Conservation (phyloP, 176 grass and related monocot species). For the Bonia amplexicaulis region DNA sequence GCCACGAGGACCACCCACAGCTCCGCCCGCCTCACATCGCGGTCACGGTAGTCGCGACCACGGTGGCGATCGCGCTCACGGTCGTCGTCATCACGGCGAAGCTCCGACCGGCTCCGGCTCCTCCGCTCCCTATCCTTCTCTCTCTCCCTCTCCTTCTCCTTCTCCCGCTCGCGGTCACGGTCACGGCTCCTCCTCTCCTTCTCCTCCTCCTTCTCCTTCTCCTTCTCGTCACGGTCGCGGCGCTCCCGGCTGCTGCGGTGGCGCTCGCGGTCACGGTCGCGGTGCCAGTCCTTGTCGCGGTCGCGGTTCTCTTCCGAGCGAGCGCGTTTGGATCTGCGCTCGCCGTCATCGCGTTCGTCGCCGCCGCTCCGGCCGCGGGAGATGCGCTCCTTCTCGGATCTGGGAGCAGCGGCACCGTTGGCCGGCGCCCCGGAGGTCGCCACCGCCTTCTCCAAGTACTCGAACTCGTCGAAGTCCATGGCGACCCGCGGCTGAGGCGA, state of each 20-base stretch:
- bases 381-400: slow-evolving; percentile 49
- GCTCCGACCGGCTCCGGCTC: slow-evolving; percentile 75
- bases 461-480: slow-evolving; percentile 94
- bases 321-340: slow-evolving; percentile 64
- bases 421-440: slow-evolving; percentile 35
- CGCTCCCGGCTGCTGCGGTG: slow-evolving; percentile 54
- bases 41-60: slow-evolving; percentile 63
- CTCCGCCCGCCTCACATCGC: too few relatives aligned
- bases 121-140: slow-evolving; percentile 51
- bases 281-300: slow-evolving; percentile 28
- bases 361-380: slow-evolving; percentile 52
- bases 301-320: slow-evolving; percentile 55
- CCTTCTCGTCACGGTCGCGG: slow-evolving; percentile 47
- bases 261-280: slow-evolving; percentile 30
- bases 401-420: slow-evolving; percentile 38
- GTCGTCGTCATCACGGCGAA: slow-evolving; percentile 49
- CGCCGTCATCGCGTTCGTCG: slow-evolving; percentile 45
- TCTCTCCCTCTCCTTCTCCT: slow-evolving; percentile 37
- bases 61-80: slow-evolving; percentile 48
- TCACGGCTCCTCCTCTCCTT: slow-evolving; percentile 25
- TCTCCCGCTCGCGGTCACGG: slow-evolving; percentile 41
- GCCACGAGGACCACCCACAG: too few relatives aligned
- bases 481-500: not conserved
- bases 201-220: slow-evolving; percentile 38
- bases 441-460: slow-evolving; percentile 93